Base-by-base conservation (phyloP, 192 early-diverging fungal species). In the Martensiomyces pterosporus region DNA sequence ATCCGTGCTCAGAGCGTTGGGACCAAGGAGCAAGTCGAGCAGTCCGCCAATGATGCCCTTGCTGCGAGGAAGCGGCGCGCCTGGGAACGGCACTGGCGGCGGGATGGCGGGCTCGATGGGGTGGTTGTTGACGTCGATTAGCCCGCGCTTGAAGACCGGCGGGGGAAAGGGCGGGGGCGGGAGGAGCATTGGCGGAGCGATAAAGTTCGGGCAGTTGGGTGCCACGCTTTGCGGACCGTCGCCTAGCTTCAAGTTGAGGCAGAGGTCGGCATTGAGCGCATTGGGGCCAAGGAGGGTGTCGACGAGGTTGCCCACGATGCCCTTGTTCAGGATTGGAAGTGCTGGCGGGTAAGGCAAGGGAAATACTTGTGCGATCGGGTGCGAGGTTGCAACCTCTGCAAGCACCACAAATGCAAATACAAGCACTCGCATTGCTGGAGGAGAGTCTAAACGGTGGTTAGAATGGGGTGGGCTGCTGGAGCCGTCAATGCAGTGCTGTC, bases 221-320 rank as follows among this genome's bases (percentile, higher is more conserved):
- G 61, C 61, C 38, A 72, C 18, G 49, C 68, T 72, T 46, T 72
- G 68, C 18, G 68, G 68, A 3, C 68, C 68, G 46, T 72, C 68
- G 43, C 68, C 68, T 3, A 72, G 62, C 57, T 72, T 72, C 53
- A 72, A 62, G 2, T 72, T 52, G 4, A 72, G 40, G 14, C 68
- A 72, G 23, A 64, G 37, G 35, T 72, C 68, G 21, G 46, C 33
- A 39, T 38, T 72, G 24, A 72, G 45, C 24, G 68, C 57, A 32
- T 72, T 72, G 33, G 61, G 44, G 2, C 68, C 68, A 0, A 72
- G 68, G 26, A 72, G 35, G 12, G 42, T 29, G 34, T 73, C 62
- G 18, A 73, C 29, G n/a, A 73, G 57, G 7, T 57, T 48, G 54
- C 62, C 62, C 7, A 73, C 61, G 9, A 73, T 39, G 35, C 69